Conservation (phyloP, 2,329 filamentous ascomycete species). For the Lachnellula cervina region DNA sequence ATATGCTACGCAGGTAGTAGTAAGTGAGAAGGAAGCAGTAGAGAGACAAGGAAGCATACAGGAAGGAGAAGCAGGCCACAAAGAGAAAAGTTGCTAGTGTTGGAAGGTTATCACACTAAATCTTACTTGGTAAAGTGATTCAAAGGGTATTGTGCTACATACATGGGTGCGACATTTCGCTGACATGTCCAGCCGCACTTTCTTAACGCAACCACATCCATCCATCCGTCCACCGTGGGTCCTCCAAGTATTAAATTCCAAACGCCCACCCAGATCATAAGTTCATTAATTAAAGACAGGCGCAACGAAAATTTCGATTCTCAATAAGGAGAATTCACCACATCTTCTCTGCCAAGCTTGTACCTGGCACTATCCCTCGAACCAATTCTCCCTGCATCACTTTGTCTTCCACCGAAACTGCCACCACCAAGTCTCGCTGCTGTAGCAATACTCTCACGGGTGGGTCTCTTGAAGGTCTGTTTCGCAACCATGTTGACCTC, state of each 20-base stretch:
- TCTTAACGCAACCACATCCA: background rate
- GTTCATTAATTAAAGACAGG: slow-evolving; percentile 1
- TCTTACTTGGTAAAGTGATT: background rate
- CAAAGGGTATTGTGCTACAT: slow-evolving; percentile 16
- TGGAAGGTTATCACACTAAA: background rate
- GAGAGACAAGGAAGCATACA: too few relatives aligned
- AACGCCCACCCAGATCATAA: slow-evolving; percentile 14
- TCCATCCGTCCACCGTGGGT: background rate
- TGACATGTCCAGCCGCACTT: slow-evolving; percentile 21
- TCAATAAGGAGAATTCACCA: slow-evolving; percentile 68
- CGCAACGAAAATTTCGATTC: background rate
- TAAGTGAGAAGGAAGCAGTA: too few relatives aligned
- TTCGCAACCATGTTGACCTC: slow-evolving; percentile 98
- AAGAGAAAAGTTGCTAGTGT: too few relatives aligned
- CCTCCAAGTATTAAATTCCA: background rate
- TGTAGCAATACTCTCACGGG: slow-evolving; percentile 79
- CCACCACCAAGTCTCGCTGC: slow-evolving; percentile 43
- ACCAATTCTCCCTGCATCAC: slow-evolving; percentile 45
- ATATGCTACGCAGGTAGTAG: too few relatives aligned
- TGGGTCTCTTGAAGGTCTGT: slow-evolving; percentile 77
- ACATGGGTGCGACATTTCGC: slow-evolving; percentile 17
- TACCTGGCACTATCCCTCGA: slow-evolving; percentile 56
- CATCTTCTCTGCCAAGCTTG: slow-evolving; percentile 73
- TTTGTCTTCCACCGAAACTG: slow-evolving; percentile 40
- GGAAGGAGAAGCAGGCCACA: too few relatives aligned